Base-by-base conservation (phyloP, 1,139 yeast species). In the Debaryomyces sp. region DNA sequence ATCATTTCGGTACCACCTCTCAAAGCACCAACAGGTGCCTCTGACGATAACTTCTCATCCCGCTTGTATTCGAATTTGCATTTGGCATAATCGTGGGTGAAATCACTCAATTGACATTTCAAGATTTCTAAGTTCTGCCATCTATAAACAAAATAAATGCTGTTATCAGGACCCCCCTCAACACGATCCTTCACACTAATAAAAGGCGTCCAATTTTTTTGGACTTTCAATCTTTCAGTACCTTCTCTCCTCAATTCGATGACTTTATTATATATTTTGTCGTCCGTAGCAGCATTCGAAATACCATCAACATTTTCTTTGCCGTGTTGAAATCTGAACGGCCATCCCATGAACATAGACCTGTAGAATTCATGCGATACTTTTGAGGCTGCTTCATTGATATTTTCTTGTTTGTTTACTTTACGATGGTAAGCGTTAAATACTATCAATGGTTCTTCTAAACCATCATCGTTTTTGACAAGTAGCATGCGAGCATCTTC, bases 1-100 rank as follows among this genome's bases (percentile, higher is more conserved):
- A 63, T 51, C 51, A 66, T 52, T 48, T 63, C 65, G 0, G 82
- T 71, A 7, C 83, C 85, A n/a, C 85, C 84, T 54, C 84, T 64
- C 26, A 80, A 62, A 2, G 65, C 68, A 41, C 68, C 74, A 50
- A 60, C 64, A 48, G 21, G 48, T 13, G 56, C 53, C 44, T 36
- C 51, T 40, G 41, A 52, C 54, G 12, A 56, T 50, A 9, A 30
- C 8, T 57, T 57, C 1, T 60, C 52, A 12, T 63, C 51, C 47
- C 58, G 55, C 43, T 64, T 57, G 54, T 64, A 71, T 6, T 57
- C 63, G 41, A 60, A 60, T 3, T 50, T 50, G 57, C 78, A 73
- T 0, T 46, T 34, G 6, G 50, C 61, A 17, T 34, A 23, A 37
- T 32, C 46, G n/a, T 34, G 41, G 6, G 50, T 46, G 6, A 52